Evolutionary conservation across 805 yeast species (phyloP), one percentile per base, ranked within the genome.

Genomic region (Lipomyces japonicus): DNA sequence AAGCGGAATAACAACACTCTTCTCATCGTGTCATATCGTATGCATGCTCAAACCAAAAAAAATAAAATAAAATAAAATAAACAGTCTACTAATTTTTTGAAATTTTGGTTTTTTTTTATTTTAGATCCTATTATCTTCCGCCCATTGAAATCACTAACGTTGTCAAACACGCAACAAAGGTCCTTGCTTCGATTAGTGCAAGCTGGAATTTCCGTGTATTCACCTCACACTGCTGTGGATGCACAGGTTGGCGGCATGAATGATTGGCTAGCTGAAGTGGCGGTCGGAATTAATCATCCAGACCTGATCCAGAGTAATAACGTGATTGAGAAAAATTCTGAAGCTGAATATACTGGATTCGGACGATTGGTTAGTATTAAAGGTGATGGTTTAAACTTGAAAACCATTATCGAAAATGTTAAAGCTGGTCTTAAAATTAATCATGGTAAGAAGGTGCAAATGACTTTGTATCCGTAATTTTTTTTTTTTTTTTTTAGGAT

Each of bases 151-250:
- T 70, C 80, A 10, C 76, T 93, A 50, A 76, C 81, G 2, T 69
- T 74, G n/a, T 62, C 67, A 1, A 84, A 88, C 60, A 83, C 96
- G 0, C 97, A 93, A 65, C 97, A 93, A 63, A 69, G 69, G 21
- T 85, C 95, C 4, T 71, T 91, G 46, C 66, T 91, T 35, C 76
- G 77, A 47, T 74, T 93, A 61, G 82, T 88, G 45, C 82, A 81
- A 57, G 75, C 81, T 51, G 85, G 86, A n/a, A 78, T 93, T 49
- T 79, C 89, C 42, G 98, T 93, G 1, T 93, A 93, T 66, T 84
- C 84, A 48, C 98, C 99, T 23, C 99, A 93, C 64, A 91, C 98
- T 0, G 89, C 97, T 0, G 85, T 93, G 2, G 98, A 93, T 68
- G 91, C 97, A 22, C 93, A 93, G 7, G 67, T 68, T 10, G 85